Conservation (phyloP, 2,329 filamentous ascomycete genomes). For the Talaromyces verruculosus region DNA sequence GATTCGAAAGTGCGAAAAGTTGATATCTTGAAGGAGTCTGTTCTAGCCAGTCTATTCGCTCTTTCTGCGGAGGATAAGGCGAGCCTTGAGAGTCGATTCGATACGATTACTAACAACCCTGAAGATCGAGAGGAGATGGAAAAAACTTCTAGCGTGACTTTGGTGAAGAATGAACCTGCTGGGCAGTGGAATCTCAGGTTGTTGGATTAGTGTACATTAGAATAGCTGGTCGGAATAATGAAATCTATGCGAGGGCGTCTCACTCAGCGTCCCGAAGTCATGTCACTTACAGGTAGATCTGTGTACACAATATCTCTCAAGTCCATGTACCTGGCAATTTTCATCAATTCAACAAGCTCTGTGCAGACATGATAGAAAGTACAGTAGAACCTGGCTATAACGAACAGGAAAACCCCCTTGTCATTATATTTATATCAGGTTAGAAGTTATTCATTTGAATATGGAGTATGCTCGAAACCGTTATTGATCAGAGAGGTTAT, state of each 20-base stretch:
- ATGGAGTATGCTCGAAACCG: too few relatives aligned
- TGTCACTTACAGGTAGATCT: neutral
- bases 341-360: too few relatives aligned
- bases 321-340: too few relatives aligned
- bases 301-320: too few relatives aligned
- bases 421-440: too few relatives aligned
- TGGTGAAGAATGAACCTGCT: neutral
- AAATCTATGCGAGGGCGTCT: neutral
- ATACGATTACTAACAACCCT: neutral
- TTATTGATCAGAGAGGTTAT: too few relatives aligned
- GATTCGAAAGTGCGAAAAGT: constrained; percentile 15
- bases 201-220: neutral
- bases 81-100: constrained; percentile 1
- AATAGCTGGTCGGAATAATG: neutral
- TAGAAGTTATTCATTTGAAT: too few relatives aligned
- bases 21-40: constrained; percentile 18
- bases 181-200: constrained; percentile 16
- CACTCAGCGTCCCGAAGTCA: neutral
- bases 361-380: too few relatives aligned
- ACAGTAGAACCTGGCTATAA: too few relatives aligned
- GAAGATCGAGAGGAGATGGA: neutral
- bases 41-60: constrained; percentile 11
- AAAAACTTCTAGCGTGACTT: constrained; percentile 1
- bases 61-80: constrained; percentile 16
- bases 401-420: too few relatives aligned